Evolutionary conservation across 768 basidiomycete species (phyloP), one percentile per base, ranked within the genome.

Genomic region (Amyloporia xantha): DNA sequence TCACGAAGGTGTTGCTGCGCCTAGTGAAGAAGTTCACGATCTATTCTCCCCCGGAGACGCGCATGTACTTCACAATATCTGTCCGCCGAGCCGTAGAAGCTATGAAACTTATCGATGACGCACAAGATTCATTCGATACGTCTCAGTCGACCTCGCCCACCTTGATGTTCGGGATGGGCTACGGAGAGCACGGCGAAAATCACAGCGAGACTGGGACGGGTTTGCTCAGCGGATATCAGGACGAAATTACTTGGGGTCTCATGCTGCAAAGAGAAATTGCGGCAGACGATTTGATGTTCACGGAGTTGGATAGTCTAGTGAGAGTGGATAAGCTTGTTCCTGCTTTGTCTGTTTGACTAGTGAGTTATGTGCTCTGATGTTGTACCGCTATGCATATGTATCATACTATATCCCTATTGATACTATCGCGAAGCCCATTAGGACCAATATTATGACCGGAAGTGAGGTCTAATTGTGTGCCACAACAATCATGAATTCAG

Each of bases 161-260:
- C 3, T 72, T 91, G 44, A 73, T 84, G 4, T 91, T 90, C 62
- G 89, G 88, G n/a, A 86, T 91, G 76, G 89, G 86, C 12, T 90
- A 84, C 58, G 79, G 84, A 1, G 90, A 90, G 61, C 74, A 77
- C 37, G 81, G 78, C 6, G 85, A 89, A 56, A 75, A 65, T 15
- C 71, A 71, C 9, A 68, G 75, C 41, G 87, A 91, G 63, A 80
- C 73, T 52, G 90, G 90, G 5, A 83, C 79, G 17, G 89, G 89
- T 2, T 64, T 91, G 47, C 69, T 90, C 26, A 86, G 81, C 46
- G 83, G 83, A 6, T 75, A 84, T 60, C 79, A 82, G 52, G 86
- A 84, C 46, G 71, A 73, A 37, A 61, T 82, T 25, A 73, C 82
- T 33, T 84, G 82, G 82, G 79, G 83, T 24, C 65, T 90, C 56